Base-by-base conservation (phyloP, 768 basidiomycete genomes). In the Tylopilus intermedius region DNA sequence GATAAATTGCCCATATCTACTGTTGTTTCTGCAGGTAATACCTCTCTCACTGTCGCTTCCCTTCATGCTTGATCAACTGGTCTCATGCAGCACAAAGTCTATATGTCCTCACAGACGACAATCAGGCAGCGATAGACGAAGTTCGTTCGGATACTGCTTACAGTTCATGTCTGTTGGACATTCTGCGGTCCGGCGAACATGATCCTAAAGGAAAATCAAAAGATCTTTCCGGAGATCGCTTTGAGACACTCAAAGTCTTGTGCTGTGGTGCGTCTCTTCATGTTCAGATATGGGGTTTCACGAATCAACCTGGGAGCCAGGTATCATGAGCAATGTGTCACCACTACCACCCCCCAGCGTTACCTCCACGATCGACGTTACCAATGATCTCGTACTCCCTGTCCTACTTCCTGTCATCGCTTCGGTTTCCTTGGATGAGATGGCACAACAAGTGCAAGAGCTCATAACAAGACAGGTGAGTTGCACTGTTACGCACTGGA, bases 91-190 rank as follows among this genome's bases (percentile, higher is more conserved):
- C 91, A 0, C 94, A 97, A 64, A 92, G 92, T 62, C 73, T 96
- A 15, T 96, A 95, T 67, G 90, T 95, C 54, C 74, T 97, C 26
- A 90, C 92, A 2, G 92, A 94, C 65, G 94, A 96, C 64, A 97
- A 96, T 57, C 73, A 71, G n/a, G 79, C 85, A 15, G 82, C 84
- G 29, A 82, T 85, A 48, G 66, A 79, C n/a, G 82, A 84, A 50
- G 65, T 94, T 18, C 76, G 82, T 21, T 67, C 76, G 26, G 75
- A 87, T 63, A 78, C 77, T 13, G 73, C 76, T 2, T 87, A 87
- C 61, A 74, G 81, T 46, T 73, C 82, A 6, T 85, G 81, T 62
- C 76, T 94, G 5, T 67, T 90, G 47, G 78, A 81, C 5, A 81
- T 90, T 26, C 76, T 80, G 24, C 79, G 74, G 51, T 61, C 71